Base-by-base conservation (phyloP, 257 asterid genomes). In the Lycium ferocissimum region DNA sequence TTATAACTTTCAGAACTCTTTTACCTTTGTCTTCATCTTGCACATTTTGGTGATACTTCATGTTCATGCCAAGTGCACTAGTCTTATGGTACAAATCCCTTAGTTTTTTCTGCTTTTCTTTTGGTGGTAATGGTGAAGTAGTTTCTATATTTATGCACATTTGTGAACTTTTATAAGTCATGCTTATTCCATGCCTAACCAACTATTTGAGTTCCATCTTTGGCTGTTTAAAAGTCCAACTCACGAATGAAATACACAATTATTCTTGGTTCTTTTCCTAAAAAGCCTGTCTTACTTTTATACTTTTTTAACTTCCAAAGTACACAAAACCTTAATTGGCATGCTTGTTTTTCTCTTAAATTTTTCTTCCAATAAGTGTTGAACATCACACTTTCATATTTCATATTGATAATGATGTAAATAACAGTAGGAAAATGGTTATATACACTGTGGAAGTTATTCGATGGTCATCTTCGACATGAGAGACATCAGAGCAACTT, bases 201-300 rank as follows among this genome's bases (percentile, higher is more conserved):
- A 75, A 49, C 61, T 75, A 75, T 20, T 12, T 49, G 61, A 75
- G 20, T 72, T 4, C 80, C 80, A 72, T 45, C 58, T 72, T 72
- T 72, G 80, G 37, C 58, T 72, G 17, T 72, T 72, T n/a, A 72
- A 45, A 10, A 72, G 58, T 72, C 80, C 4, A 72, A 72, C 58
- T 72, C 62, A 49, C 11, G 12, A 22, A 75, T 12, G 43, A 75
- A 49, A 75, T 75, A 26, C 59, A 75, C 38, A 47, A n/a, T 11
- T 20, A 47, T n/a, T 45, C 2, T 14, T 49, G 38, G 11, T 20
- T 47, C 59, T 75, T 62, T 62, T 20, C 37, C 70, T 22, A 62
- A 9, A 20, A 62, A 9, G 70, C 22, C 38, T 20, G 1, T 20
- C 14, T 62, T 14, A 20, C 7, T 3, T 61, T 62, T 62, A 62